Conservation (phyloP, 805 yeast species). For the Cyberlindnera samutprakarnensis region DNA sequence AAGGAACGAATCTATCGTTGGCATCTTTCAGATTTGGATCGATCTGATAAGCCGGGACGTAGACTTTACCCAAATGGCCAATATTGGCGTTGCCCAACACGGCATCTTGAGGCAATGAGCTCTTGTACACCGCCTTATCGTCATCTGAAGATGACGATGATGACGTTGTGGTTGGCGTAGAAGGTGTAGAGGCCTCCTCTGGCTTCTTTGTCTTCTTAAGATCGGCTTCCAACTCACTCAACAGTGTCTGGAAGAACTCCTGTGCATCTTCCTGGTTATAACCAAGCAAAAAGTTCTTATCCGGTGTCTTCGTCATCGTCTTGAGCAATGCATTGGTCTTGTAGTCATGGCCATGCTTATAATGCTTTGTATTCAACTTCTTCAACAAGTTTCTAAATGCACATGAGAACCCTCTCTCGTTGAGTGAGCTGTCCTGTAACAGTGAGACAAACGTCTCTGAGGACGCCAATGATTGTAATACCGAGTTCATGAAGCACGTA, state of each 20-base stretch:
- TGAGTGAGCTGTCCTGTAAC: conserved; percentile 33
- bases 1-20: conserved; percentile 38
- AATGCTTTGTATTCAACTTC: conserved; percentile 49
- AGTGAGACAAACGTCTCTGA: conserved; percentile 53
- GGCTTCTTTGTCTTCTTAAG: conserved; percentile 25
- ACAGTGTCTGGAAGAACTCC: conserved; percentile 80
- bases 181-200: not conserved
- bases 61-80: conserved; percentile 57
- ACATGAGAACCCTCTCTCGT: conserved; percentile 11
- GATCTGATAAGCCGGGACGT: conserved; percentile 67
- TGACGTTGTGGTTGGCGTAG: conserved; percentile 4
- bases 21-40: conserved; percentile 54
- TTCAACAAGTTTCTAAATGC: conserved; percentile 43
- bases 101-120: conserved; percentile 29
- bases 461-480: conserved; percentile 75
- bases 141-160: conserved; percentile 10
- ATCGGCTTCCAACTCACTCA: conserved; percentile 60
- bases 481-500: conserved; percentile 92
- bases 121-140: conserved; percentile 20
- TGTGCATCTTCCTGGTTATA: conserved; percentile 96
- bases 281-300: conserved; percentile 68
- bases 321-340: conserved; percentile 53
- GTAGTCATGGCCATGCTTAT: conserved; percentile 46
- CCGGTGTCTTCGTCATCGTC: conserved; percentile 72
- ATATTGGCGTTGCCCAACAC: conserved; percentile 35